phyloP scores from a whole-genome alignment of 352 stramenopile species.

The Phytopythium boreale region DNA sequence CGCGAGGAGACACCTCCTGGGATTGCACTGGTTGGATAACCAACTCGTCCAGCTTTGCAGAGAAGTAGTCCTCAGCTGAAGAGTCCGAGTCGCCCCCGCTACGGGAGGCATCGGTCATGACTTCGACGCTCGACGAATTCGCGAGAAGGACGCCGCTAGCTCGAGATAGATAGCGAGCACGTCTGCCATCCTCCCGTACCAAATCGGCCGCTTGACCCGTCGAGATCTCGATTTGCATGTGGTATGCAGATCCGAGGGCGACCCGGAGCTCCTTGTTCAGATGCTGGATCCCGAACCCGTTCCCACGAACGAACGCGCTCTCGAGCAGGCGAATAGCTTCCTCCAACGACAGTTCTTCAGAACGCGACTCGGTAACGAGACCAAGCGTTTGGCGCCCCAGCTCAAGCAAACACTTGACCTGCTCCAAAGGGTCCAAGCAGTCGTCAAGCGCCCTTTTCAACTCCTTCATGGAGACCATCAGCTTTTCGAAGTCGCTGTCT shows the following conservation, averaged over 20 bases:
- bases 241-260: conserved; percentile 46
- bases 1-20: conserved; percentile 2
- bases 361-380: not conserved
- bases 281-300: conserved; percentile 40
- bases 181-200: conserved; percentile 1
- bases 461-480: conserved; percentile 41
- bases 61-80: conserved; percentile 13
- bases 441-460: conserved; percentile 37
- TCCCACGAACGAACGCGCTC: conserved; percentile 16
- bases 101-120: not conserved
- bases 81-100: conserved; percentile 6
- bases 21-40: not conserved
- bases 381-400: conserved; percentile 30
- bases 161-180: conserved; percentile 28
- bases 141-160: conserved; percentile 35
- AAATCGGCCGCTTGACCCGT: conserved; percentile 2
- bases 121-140: conserved; percentile 23
- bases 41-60: conserved; percentile 19
- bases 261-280: conserved; percentile 42
- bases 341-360: conserved; percentile 16
- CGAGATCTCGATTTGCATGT: conserved; percentile 27
- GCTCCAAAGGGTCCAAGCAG: conserved; percentile 41
- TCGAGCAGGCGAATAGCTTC: conserved; percentile 16
- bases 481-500: not conserved
- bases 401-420: conserved; percentile 42